Evolutionary conservation across 2,329 filamentous ascomycete species (phyloP), one percentile per base, ranked within the genome.

Genomic region (Sporothrix schenckii): DNA sequence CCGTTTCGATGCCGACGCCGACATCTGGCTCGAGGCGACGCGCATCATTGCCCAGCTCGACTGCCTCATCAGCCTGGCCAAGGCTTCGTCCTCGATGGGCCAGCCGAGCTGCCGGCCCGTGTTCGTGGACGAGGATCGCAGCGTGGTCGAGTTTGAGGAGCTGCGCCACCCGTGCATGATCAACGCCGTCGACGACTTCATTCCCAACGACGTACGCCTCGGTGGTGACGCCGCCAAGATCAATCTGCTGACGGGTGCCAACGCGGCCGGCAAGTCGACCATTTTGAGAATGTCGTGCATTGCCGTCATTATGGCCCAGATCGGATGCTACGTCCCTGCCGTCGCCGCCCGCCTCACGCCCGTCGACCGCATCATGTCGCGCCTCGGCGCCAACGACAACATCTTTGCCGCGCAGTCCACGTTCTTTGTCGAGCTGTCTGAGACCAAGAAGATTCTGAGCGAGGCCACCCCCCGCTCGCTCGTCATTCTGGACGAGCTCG

Each of bases 361-460:
- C 0, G 89, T 97, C 3, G 95, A 99, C 78, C 92, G 95, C 69
- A 98, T 99, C 83, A 99, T 99, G 95, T 98, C 94, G 11, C 92
- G 95, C 60, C 88, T 99, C 0, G 95, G 95, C 11, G 95, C 95
- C 63, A 97, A 98, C 77, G 95, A 99, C 87, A 98, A 98, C 80
- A 99, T 99, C 76, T 98, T 99, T 78, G 95, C 94, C 1, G 92
- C 94, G 0, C 95, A 99, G 80, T 97, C 92, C 16, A 99, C 95
- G 2, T 99, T 99, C 84, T 98, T 99, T 77, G 94, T 99, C 39
- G 95, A 99, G 80, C 84, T 99, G 1, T 94, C 93, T 0, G 95
- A 99, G 79, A 99, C 95, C 0, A 97, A 98, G 83, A 98, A 98
- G 84, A 99, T 99, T 66, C 85, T 99, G 0, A 89, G 92, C 0